These are phyloP conservation scores for Ehretia macrophylla DNA, from an alignment of 257 asterid genomes.

Conservation along the genomic window DNA sequence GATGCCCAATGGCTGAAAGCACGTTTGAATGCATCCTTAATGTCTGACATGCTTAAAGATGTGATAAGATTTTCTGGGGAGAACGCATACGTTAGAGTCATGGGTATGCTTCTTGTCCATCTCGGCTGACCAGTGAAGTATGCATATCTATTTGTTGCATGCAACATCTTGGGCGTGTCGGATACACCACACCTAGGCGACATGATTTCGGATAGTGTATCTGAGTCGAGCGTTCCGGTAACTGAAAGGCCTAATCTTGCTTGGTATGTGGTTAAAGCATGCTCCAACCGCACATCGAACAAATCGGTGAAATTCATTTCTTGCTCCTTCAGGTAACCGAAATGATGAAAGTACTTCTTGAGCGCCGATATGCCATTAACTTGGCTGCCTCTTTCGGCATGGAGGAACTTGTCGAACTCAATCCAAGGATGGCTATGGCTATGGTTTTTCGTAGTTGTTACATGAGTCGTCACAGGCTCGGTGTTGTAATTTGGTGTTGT, in stretches of 20 bases:
- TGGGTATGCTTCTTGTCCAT: conserved; percentile 57
- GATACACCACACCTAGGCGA: conserved; percentile 70
- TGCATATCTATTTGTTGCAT: conserved; percentile 21
- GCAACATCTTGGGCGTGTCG: conserved; percentile 24
- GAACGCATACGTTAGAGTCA: conserved; percentile 61
- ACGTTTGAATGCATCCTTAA: conserved; percentile 37
- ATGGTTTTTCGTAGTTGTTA: not conserved
- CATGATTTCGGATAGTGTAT: conserved; percentile 39
- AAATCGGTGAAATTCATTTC: conserved; percentile 23
- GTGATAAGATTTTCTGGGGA: conserved; percentile 32
- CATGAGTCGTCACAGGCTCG: conserved; percentile 10
- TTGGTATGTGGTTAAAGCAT: conserved; percentile 53
- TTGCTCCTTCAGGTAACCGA: conserved; percentile 44
- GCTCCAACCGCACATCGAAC: conserved; percentile 48
- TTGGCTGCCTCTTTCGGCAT: conserved; percentile 40
- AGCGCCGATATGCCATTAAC: conserved; percentile 47
- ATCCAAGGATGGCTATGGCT: conserved; percentile 34
- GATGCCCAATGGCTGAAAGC: conserved; percentile 71
- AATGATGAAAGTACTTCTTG: conserved; percentile 51
- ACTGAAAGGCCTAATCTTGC: conserved; percentile 37
- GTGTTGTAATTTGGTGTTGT: conserved; percentile 18
- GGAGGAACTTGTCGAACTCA: conserved; percentile 32
- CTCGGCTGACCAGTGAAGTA: conserved; percentile 64
- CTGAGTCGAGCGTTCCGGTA: conserved; percentile 40
- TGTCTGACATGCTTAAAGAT: conserved; percentile 25